Conservation (phyloP, 805 yeast genomes). For the Candida koratica region DNA sequence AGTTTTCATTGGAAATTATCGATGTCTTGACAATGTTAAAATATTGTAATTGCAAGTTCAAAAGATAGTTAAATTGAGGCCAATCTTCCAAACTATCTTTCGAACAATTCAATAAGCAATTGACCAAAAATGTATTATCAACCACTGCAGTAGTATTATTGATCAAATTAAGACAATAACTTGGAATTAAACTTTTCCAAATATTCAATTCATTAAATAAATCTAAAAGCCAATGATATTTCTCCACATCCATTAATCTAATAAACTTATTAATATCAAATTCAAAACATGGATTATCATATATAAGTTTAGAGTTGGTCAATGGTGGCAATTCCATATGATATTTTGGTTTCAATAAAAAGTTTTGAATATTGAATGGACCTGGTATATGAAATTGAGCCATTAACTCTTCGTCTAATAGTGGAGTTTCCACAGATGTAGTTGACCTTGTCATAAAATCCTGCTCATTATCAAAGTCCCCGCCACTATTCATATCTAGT, state of each 20-base stretch:
- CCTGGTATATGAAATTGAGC: conserved; percentile 11
- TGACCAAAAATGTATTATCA: conserved; percentile 20
- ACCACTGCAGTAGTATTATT: conserved; percentile 4
- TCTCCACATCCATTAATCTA: conserved; percentile 25
- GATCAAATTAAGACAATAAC: conserved; percentile 24
- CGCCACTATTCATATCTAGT: neutral
- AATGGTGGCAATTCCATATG: conserved; percentile 13
- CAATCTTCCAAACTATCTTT: conserved; percentile 10
- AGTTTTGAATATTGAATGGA: conserved; percentile 14
- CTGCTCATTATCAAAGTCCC: conserved; percentile 1
- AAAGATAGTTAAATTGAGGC: conserved; percentile 8
- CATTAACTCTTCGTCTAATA: conserved; percentile 14
- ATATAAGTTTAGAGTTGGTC: conserved; percentile 12
- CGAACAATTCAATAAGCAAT: conserved; percentile 32
- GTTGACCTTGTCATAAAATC: conserved; percentile 10
- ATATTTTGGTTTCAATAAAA: conserved; percentile 14
- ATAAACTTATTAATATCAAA: conserved; percentile 13
- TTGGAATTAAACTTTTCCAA: conserved; percentile 37
- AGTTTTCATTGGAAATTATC: conserved; percentile 8
- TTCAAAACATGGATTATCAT: conserved; percentile 14
- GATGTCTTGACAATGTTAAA: conserved; percentile 8
- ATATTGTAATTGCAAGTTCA: conserved; percentile 20
- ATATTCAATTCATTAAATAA: conserved; percentile 35
- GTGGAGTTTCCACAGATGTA: conserved; percentile 13
- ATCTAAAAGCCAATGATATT: conserved; percentile 38